Conservation (phyloP, 2,329 filamentous ascomycete genomes). For the Colletotrichum shisoi region DNA sequence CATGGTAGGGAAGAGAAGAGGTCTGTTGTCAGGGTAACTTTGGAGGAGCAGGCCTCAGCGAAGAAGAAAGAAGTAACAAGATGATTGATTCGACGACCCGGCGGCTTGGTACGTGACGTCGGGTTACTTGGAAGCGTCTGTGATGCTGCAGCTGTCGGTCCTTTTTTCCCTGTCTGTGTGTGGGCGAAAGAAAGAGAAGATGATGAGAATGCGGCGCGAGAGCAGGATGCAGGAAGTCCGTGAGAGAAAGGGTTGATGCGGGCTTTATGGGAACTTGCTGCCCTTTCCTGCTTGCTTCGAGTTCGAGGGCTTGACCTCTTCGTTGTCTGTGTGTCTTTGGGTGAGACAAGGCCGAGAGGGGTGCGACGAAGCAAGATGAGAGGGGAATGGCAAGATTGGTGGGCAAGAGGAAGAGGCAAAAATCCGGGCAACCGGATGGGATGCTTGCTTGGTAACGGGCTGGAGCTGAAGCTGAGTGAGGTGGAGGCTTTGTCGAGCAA, state of each 20-base stretch:
- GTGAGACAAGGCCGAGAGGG: constrained; percentile 34
- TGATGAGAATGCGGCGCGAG: constrained; percentile 5
- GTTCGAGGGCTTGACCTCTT: constrained; percentile 11
- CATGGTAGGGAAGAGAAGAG: constrained; percentile 10
- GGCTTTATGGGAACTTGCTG: constrained; percentile 34
- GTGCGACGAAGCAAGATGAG: constrained; percentile 17
- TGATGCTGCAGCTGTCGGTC: constrained; percentile 28
- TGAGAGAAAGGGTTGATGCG: constrained; percentile 30
- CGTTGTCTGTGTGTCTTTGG: constrained; percentile 32
- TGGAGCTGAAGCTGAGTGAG: constrained; percentile 3
- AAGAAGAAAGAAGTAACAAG: background rate
- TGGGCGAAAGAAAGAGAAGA: background rate
- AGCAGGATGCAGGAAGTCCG: constrained; percentile 27
- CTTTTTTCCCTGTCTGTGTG: constrained; percentile 21
- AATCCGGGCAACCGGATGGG: background rate
- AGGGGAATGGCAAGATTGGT: constrained; percentile 1
- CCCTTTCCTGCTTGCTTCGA: background rate
- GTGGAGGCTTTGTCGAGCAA: constrained; percentile 9
- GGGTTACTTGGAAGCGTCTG: constrained; percentile 17
- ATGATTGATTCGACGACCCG: constrained; percentile 27
- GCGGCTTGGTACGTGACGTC: constrained; percentile 14
- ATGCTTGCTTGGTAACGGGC: constrained; percentile 4
- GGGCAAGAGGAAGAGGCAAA: background rate
- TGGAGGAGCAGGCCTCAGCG: constrained; percentile 5
- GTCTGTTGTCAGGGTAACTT: constrained; percentile 1